These are phyloP conservation scores for Dryadomyces sulphureus DNA, from an alignment of 2,329 filamentous ascomycete genomes.

Conservation along the genomic window DNA sequence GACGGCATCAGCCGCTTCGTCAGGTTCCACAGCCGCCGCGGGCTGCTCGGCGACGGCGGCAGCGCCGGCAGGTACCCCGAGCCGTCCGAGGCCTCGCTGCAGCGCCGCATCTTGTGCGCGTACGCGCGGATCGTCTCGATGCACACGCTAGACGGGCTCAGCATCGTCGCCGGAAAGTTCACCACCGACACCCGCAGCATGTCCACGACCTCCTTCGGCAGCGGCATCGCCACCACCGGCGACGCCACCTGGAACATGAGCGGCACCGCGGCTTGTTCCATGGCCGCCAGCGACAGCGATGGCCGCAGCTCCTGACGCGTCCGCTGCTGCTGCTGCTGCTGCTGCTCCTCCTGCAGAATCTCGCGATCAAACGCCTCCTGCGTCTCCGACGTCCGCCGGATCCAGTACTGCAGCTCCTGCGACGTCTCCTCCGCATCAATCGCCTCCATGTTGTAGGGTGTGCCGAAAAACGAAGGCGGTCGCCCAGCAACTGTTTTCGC, in stretches of 20 bases:
- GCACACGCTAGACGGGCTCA: slow-evolving; percentile 37
- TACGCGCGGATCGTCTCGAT: slow-evolving; percentile 43
- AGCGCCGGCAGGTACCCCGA: too few species aligned
- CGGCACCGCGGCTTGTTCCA: not conserved
- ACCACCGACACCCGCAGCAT: slow-evolving; percentile 36
- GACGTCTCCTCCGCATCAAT: slow-evolving; percentile 4
- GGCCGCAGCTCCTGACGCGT: not conserved
- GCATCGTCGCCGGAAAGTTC: slow-evolving; percentile 46
- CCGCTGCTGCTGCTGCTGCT: not conserved
- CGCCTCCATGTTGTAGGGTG: not conserved
- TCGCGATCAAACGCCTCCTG: not conserved
- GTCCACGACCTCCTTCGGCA: slow-evolving; percentile 38
- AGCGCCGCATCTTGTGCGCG: slow-evolving; percentile 36
- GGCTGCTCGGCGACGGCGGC: too few species aligned
- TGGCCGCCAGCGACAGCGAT: not conserved
- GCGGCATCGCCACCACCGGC: slow-evolving; percentile 20
- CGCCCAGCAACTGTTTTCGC: not conserved
- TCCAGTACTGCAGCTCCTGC: slow-evolving; percentile 6
- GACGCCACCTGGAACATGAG: not conserved
- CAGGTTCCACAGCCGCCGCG: slow-evolving; percentile 10
- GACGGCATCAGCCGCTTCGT: slow-evolving; percentile 1
- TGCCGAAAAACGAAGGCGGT: too few species aligned
- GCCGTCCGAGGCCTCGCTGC: slow-evolving; percentile 1
- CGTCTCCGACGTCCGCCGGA: slow-evolving; percentile 4
- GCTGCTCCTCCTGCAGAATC: not conserved